Conservation (phyloP, 768 basidiomycete genomes). For the Suillus clintonianus region DNA sequence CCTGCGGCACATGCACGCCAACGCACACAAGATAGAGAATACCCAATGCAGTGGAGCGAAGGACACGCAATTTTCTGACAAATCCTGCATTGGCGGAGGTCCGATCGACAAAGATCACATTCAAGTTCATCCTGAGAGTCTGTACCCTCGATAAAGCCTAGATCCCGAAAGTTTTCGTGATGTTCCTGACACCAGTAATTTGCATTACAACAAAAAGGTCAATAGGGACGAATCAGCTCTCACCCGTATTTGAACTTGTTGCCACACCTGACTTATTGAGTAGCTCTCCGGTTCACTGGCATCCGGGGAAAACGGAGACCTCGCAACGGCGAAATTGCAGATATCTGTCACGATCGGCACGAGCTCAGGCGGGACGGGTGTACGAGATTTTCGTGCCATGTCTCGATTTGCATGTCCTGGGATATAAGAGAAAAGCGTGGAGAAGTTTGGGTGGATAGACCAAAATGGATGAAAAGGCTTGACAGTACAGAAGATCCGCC, state of each 20-base stretch:
- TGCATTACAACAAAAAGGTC: background rate
- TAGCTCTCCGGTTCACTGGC: background rate
- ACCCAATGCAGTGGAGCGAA: background rate
- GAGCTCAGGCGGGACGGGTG: background rate
- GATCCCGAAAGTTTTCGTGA: background rate
- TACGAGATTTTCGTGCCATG: background rate
- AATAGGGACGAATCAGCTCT: background rate
- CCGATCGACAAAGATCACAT: background rate
- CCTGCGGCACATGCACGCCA: background rate
- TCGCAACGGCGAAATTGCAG: background rate
- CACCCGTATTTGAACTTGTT: background rate
- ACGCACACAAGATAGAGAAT: background rate
- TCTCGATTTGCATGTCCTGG: background rate
- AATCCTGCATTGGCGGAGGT: background rate
- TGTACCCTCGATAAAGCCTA: background rate
- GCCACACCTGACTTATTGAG: background rate
- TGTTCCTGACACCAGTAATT: background rate
- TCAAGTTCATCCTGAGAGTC: background rate
- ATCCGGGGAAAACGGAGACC: background rate
- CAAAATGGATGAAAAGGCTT: background rate
- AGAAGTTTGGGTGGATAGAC: slow-evolving; percentile 2
- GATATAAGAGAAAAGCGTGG: background rate
- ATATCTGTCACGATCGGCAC: background rate
- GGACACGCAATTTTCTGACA: background rate
- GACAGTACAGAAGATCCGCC: background rate